A percentile compares a stretch with the other conserved stretches of the same genome.
Conservation (phyloP, 2,329 filamentous ascomycete genomes). For the Diaporthe ampelina region DNA sequence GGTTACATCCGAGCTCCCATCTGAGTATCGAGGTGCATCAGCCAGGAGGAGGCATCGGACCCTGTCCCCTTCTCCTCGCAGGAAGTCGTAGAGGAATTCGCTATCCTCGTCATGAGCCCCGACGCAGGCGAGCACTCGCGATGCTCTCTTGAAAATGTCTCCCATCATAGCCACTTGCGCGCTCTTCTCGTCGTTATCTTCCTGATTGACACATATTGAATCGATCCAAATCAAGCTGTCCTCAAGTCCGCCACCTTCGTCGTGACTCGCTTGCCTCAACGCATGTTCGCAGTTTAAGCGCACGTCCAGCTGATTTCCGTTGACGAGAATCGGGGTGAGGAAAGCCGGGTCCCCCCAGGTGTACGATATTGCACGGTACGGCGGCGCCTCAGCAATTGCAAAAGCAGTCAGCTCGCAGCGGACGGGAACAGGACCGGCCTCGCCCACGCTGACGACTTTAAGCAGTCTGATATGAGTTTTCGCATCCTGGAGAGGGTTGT, state of each 20-base stretch:
- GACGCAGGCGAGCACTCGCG: neutral
- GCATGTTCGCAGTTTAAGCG: neutral
- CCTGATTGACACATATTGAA: neutral
- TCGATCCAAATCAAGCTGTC: neutral
- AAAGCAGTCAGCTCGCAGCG: neutral
- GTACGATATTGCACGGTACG: constrained; percentile 1
- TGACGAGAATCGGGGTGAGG: neutral
- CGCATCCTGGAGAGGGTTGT: neutral
- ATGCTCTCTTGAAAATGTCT: neutral
- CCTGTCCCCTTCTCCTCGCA: neutral
- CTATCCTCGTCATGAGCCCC: neutral
- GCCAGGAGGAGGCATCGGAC: no score
- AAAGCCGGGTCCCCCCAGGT: neutral
- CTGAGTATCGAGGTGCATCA: no score
- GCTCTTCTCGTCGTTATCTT: neutral
- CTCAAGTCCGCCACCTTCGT: no score
- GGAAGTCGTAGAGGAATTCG: neutral
- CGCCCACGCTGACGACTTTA: neutral
- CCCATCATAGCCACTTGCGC: constrained; percentile 3
- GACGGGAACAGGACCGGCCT: neutral
- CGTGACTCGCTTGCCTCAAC: no score
- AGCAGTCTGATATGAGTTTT: constrained; percentile 16
- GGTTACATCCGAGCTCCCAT: no score
- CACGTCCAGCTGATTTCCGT: neutral
- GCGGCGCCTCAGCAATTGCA: neutral